These are phyloP conservation scores for Colletotrichum kahawae DNA, from an alignment of 2,329 filamentous ascomycete species.

Conservation along the genomic window DNA sequence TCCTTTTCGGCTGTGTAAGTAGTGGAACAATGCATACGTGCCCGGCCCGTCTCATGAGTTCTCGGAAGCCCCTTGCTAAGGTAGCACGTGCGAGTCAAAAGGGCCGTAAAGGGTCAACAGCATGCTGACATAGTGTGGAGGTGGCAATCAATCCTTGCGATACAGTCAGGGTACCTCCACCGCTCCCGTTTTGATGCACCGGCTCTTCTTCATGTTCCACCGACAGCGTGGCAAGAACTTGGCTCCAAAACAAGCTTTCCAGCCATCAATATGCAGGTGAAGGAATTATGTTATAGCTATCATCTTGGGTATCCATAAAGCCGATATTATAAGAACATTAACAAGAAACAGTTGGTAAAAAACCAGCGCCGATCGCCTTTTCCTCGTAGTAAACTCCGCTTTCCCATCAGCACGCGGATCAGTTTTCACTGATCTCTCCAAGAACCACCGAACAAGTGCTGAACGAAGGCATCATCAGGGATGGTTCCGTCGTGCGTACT, in stretches of 20 bases:
- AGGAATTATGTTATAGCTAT: neutral
- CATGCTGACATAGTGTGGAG: neutral
- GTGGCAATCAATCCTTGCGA: neutral
- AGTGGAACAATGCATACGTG: neutral
- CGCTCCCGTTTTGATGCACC: neutral
- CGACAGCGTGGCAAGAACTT: neutral
- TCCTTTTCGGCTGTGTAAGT: neutral
- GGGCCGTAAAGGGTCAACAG: neutral
- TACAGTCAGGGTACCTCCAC: neutral
- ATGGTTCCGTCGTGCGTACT: conserved; percentile 31
- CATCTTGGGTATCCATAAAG: neutral
- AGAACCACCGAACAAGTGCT: conserved; percentile 26
- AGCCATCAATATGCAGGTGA: neutral
- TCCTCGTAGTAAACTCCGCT: neutral
- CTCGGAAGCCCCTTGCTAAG: fast-evolving
- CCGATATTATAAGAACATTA: neutral
- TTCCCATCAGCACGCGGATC: neutral
- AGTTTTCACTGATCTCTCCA: neutral
- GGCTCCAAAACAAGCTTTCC: neutral
- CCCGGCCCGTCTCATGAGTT: fast-evolving
- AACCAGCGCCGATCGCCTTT: neutral
- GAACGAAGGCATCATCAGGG: conserved; percentile 29
- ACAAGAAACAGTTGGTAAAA: fast-evolving
- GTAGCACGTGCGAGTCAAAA: neutral
- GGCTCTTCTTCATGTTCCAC: neutral